Evolutionary conservation across 1,284 basidiomycete species (phyloP).

Genomic region (Cerioporus squamosus): DNA sequence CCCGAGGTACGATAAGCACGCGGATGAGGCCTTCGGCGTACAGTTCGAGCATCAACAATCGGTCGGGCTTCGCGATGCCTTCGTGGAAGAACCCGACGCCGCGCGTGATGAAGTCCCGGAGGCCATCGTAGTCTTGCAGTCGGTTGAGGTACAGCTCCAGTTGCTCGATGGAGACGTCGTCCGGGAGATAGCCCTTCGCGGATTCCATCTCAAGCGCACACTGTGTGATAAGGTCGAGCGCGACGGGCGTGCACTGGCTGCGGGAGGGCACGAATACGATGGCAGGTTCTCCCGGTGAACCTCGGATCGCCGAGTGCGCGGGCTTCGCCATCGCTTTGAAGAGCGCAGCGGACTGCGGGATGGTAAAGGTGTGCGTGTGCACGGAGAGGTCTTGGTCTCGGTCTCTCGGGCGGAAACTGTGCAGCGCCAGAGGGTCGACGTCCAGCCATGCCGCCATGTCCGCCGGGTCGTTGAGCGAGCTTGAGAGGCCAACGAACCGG

Average conservation of each 20-base stretch:
- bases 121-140: constrained; percentile 66
- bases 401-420: constrained; percentile 84
- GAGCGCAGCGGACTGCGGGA: constrained; percentile 85
- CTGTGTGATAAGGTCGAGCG: constrained; percentile 87
- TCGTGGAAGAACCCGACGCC: constrained; percentile 91
- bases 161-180: constrained; percentile 53
- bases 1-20: constrained; percentile 84
- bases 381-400: constrained; percentile 82
- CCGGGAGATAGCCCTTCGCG: constrained; percentile 72
- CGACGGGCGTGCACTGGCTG: constrained; percentile 78
- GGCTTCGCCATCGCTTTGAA: constrained; percentile 96
- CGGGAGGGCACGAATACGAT: constrained; percentile 94
- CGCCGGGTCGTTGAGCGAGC: constrained; percentile 80
- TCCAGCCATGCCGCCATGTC: constrained; percentile 88
- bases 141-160: constrained; percentile 66
- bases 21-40: constrained; percentile 83
- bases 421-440: constrained; percentile 67
- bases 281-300: constrained; percentile 52
- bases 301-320: constrained; percentile 70
- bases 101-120: constrained; percentile 82
- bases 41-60: constrained; percentile 81
- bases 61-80: constrained; percentile 73
- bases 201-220: constrained; percentile 80
- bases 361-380: constrained; percentile 80
- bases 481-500: constrained; percentile 81